Evolutionary conservation across 2,329 filamentous ascomycete species (phyloP), one percentile per base, ranked within the genome.

Genomic region (Pseudohalonectria lignicola): DNA sequence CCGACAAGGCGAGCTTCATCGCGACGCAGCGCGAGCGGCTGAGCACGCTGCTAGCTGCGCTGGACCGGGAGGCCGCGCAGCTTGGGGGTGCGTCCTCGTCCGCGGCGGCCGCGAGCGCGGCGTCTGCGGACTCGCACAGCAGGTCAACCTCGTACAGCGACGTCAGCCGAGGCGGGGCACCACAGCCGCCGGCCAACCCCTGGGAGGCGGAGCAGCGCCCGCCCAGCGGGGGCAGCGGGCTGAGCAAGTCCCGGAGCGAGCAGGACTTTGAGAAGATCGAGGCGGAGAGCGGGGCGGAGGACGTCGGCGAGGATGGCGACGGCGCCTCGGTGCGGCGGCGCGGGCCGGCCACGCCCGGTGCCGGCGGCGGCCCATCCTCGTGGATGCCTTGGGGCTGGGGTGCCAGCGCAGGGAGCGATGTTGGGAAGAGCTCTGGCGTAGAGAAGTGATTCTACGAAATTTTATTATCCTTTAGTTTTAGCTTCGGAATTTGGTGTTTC

Each of bases 201-300:
- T 38, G 34, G 19, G 34, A 18, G 13, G 49, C 52, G 16, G 50
- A 56, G 3, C 58, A 66, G 43, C 60, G 69, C n/a, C 45, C 46
- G n/a, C 56, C 66, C 34, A 68, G 66, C 46, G 56, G 57, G 36
- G 72, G 69, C 43, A 81, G 77, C 47, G 76, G 66, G 3, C 61
- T 94, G 50, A 81, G 76, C 49, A 90, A 90, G 63, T 90, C 84
- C 53, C 78, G 79, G 45, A 93, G 85, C 56, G 87, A 94, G 54
- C 76, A 74, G 16, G 90, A 94, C 49, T 95, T 95, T 53, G 87
- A 94, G 53, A 84, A 86, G 55, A 85, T 60, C 47, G 83, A 92
- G 44, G 77, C 79, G 25, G 82, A 88, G 53, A 81, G 78, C 50
- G 71, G 70, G 9, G 64, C 63, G 19, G 78, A 75, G 51, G 73